Conservation (phyloP, 2,329 filamentous ascomycete genomes). For the Mycogone perniciosa region DNA sequence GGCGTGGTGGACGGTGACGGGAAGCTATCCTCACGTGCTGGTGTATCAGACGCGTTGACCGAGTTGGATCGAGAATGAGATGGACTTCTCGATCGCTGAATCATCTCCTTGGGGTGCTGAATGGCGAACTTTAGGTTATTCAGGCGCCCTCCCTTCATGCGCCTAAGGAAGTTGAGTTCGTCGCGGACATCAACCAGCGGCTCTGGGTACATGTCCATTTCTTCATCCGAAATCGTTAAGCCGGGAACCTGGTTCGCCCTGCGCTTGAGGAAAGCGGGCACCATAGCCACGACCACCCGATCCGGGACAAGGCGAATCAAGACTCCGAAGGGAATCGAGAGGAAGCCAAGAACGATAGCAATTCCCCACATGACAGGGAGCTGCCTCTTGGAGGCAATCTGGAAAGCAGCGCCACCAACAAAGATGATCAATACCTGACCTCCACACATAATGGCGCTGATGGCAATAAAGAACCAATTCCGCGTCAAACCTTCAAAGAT, state of each 20-base stretch:
- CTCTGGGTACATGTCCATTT: constrained; percentile 63
- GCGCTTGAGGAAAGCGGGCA: constrained; percentile 49
- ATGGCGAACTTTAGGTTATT: constrained; percentile 77
- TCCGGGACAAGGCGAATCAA: constrained; percentile 81
- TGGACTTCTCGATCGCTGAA: constrained; percentile 55
- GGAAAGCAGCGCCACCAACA: constrained; percentile 75
- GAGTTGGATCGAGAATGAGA: constrained; percentile 61
- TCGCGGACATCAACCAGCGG: constrained; percentile 70
- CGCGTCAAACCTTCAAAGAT: constrained; percentile 81
- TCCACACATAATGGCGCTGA: constrained; percentile 80
- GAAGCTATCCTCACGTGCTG: constrained; percentile 50
- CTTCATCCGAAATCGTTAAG: constrained; percentile 59
- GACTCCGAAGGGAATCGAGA: constrained; percentile 81
- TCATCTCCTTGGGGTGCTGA: constrained; percentile 64
- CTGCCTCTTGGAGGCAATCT: constrained; percentile 55
- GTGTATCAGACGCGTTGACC: constrained; percentile 54
- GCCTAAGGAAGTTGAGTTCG: constrained; percentile 74
- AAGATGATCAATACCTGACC: constrained; percentile 88
- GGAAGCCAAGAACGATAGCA: constrained; percentile 71
- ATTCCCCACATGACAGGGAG: constrained; percentile 78
- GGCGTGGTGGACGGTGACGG: constrained; percentile 46
- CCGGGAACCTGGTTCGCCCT: constrained; percentile 42
- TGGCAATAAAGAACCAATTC: constrained; percentile 85
- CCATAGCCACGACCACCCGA: constrained; percentile 47
- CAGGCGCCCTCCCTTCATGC: constrained; percentile 72